Conservation (phyloP, 371 early-diverging fungal species). For the Actinomucor elegans region DNA sequence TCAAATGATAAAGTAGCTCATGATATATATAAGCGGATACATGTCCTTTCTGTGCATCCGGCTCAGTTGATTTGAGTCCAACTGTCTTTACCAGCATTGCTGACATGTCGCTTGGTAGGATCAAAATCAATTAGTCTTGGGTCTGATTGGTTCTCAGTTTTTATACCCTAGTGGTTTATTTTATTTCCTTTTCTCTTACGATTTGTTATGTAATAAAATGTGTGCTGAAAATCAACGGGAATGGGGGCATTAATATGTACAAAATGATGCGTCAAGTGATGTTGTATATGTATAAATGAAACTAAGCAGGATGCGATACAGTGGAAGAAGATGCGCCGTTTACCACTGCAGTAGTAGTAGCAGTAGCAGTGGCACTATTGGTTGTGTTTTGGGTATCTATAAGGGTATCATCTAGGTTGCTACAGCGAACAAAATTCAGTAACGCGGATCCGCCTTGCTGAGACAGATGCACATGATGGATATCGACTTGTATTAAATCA, state of each 20-base stretch:
- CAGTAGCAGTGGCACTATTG: not conserved
- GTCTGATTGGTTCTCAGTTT: not conserved
- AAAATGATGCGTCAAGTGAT: no score
- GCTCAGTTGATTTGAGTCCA: conserved; percentile 39
- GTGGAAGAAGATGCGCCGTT: no score
- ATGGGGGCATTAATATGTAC: no score
- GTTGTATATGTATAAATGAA: no score
- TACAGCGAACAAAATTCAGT: no score
- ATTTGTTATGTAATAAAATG: not conserved
- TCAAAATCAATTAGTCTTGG: conserved; percentile 40
- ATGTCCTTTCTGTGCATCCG: conserved; percentile 22
- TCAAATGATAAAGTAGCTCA: no score
- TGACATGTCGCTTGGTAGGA: conserved; percentile 28
- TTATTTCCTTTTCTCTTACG: no score
- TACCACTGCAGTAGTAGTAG: not conserved
- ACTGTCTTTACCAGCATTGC: conserved; percentile 45
- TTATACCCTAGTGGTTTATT: no score
- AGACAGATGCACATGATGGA: conserved; percentile 1
- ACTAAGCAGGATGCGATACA: conserved; percentile 1
- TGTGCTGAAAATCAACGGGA: no score
- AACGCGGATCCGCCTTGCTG: not conserved
- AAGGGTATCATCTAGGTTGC: not conserved
- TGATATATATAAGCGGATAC: conserved; percentile 27
- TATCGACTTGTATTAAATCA: conserved; percentile 11
- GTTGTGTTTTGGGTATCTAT: not conserved